These are phyloP conservation scores for Podaxis sp. DNA, from an alignment of 768 basidiomycete genomes.

Conservation along the genomic window DNA sequence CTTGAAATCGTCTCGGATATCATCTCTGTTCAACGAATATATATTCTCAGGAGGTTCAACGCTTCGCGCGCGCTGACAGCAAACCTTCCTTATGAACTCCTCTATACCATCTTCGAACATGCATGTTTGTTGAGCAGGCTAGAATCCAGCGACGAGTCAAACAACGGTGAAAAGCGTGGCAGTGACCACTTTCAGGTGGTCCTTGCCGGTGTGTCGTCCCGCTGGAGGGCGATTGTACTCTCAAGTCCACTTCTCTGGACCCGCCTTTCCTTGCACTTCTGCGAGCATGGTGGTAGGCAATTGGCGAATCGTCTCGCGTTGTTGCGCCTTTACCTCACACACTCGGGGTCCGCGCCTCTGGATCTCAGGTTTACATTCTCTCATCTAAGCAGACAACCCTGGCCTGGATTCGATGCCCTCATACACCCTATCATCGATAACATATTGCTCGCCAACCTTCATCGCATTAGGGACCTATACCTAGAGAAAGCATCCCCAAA, in stretches of 20 bases:
- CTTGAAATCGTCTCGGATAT: not conserved
- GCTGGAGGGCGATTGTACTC: not conserved
- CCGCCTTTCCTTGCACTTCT: not conserved
- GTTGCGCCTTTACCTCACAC: not conserved
- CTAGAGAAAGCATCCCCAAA: not conserved
- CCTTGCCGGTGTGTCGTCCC: slow-evolving; percentile 1
- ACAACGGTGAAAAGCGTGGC: not conserved
- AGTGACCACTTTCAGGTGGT: slow-evolving; percentile 1
- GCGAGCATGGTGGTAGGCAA: not conserved
- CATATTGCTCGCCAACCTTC: not conserved
- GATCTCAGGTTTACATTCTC: not conserved
- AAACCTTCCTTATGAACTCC: not conserved
- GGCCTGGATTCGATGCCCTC: not conserved
- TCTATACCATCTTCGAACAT: not conserved
- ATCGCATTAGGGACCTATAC: not conserved
- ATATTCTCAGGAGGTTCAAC: not conserved
- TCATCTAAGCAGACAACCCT: not conserved
- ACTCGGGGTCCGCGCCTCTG: not conserved
- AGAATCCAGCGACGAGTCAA: not conserved
- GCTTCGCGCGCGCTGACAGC: not conserved
- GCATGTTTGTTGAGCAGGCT: not conserved
- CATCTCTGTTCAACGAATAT: not conserved
- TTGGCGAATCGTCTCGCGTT: not conserved
- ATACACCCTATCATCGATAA: not conserved
- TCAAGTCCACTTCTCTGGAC: not conserved